Evolutionary conservation across 192 early-diverging fungal genomes (phyloP).

Genomic region (Backusella australiensis): DNA sequence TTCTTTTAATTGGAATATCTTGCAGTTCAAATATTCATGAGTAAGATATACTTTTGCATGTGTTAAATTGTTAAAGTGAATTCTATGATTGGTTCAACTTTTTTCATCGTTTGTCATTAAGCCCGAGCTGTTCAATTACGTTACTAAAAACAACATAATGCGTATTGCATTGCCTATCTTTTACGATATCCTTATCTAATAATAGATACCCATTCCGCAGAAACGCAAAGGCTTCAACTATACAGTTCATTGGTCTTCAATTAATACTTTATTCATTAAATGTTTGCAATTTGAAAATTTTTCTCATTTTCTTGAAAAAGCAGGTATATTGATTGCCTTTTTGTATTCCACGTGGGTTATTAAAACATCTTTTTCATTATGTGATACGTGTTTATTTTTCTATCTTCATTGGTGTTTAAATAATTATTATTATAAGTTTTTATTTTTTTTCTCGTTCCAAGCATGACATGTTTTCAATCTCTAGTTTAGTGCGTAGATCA

Average conservation of each 20-base stretch:
- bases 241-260: background rate
- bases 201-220: background rate
- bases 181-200: background rate
- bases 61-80: too few species aligned
- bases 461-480: background rate
- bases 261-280: background rate
- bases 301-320: background rate
- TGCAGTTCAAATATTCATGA: background rate
- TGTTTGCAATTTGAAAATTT: background rate
- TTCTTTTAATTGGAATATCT: background rate
- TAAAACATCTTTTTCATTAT: background rate
- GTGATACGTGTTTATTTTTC: background rate
- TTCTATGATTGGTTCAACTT: too few species aligned
- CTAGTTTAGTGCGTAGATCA: background rate
- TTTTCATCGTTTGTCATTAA: too few species aligned
- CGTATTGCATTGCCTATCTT: background rate
- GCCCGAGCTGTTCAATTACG: background rate
- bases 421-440: background rate
- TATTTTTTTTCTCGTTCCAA: background rate
- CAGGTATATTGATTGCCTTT: background rate
- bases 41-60: background rate
- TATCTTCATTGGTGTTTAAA: background rate
- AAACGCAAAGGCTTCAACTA: background rate
- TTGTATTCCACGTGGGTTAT: background rate
- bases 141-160: background rate